Percentiles rank a stretch among this genome's conserved stretches.
phyloP scores from a whole-genome alignment of 305 asterid genomes.

The Coffea humblotiana region DNA sequence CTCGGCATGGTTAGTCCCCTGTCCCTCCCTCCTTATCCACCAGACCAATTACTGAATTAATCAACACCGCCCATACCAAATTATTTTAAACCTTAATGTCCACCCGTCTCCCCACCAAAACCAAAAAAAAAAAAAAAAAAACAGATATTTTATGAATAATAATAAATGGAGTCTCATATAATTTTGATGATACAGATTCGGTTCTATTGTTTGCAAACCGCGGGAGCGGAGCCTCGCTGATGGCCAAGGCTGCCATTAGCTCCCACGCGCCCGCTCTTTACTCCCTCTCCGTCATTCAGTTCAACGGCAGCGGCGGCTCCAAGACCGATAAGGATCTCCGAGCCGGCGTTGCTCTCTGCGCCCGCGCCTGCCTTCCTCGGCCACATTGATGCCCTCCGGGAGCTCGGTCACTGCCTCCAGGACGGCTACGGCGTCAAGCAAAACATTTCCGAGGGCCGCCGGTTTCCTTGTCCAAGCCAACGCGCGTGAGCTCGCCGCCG shows the following conservation, averaged over 20 bases:
- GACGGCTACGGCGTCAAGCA: constrained; percentile 87
- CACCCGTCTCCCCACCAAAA: too few relatives aligned
- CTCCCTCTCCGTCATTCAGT: constrained; percentile 77
- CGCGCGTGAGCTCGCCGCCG: constrained; percentile 80
- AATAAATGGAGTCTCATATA: background rate
- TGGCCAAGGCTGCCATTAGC: constrained; percentile 90
- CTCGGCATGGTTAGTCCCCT: constrained; percentile 78
- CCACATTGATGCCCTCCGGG: constrained; percentile 84
- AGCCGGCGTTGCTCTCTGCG: constrained; percentile 83
- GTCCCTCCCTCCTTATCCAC: background rate
- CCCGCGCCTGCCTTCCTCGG: constrained; percentile 85
- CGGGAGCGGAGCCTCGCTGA: constrained; percentile 69
- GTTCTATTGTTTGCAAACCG: constrained; percentile 78
- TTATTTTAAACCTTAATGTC: too few relatives aligned
- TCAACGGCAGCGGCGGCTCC: constrained; percentile 91
- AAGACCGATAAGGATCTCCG: constrained; percentile 76
- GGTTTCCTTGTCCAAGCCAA: constrained; percentile 74
- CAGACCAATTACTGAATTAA: too few relatives aligned
- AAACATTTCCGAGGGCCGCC: constrained; percentile 74
- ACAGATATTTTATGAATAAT: background rate
- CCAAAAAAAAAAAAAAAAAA: too few relatives aligned
- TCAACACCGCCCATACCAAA: too few relatives aligned
- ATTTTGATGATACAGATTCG: constrained; percentile 52
- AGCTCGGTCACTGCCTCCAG: constrained; percentile 92
- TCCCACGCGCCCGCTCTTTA: constrained; percentile 81